Conservation (phyloP, 345 rosid species). For the Xanthoceras sorbifolium region DNA sequence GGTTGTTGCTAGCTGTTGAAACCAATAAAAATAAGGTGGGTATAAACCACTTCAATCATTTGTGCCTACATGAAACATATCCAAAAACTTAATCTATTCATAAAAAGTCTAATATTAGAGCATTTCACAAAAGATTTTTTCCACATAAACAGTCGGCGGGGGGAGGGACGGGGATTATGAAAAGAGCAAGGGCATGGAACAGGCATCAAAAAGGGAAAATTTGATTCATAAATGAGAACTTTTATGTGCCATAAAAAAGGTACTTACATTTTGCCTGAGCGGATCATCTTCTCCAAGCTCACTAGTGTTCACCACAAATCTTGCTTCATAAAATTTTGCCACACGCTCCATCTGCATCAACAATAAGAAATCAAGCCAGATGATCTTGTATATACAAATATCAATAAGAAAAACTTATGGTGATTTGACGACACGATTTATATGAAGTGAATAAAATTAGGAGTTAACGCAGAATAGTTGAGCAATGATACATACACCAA, state of each 20-base stretch:
- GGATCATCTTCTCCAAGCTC: slow-evolving; percentile 66
- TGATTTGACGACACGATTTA: not conserved
- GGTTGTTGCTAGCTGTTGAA: slow-evolving; percentile 27
- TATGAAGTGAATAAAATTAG: not conserved
- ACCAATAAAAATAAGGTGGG: slow-evolving; percentile 11
- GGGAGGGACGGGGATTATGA: no score
- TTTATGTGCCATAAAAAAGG: not conserved
- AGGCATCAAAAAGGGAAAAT: not conserved
- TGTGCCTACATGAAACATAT: not conserved
- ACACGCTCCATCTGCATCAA: slow-evolving; percentile 64
- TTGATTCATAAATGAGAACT: not conserved
- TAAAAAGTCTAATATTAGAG: not conserved
- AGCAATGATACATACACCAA: not conserved
- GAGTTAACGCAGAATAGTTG: not conserved
- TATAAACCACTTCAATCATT: slow-evolving; percentile 10
- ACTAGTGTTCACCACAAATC: slow-evolving; percentile 64
- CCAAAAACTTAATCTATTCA: not conserved
- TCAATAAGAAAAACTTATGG: not conserved
- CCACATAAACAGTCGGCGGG: not conserved
- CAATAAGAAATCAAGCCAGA: slow-evolving; percentile 19
- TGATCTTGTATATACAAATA: not conserved
- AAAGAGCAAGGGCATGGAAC: not conserved
- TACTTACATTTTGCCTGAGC: slow-evolving; percentile 61
- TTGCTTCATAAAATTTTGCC: slow-evolving; percentile 45
- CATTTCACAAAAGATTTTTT: not conserved